Evolutionary conservation across 768 basidiomycete genomes (phyloP), one percentile per base, ranked within the genome.

Genomic region (Krasilnikovozyma curviuscula): DNA sequence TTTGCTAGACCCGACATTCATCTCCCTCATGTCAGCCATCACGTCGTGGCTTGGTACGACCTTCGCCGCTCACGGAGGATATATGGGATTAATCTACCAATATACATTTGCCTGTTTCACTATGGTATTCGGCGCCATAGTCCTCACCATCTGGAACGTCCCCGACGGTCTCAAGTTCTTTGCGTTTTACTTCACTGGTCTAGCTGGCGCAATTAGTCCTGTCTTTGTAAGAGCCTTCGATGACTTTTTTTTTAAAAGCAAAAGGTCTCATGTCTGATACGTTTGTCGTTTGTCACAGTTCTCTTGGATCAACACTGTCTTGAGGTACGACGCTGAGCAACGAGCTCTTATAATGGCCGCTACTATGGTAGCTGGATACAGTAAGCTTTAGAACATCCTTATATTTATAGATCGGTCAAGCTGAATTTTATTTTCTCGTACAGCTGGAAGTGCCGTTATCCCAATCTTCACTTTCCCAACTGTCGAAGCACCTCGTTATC

Each of bases 381-480:
- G 48, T 44, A 49, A 48, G 3, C 48, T n/a, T n/a, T n/a, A n/a
- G n/a, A n/a, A n/a, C n/a, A n/a, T n/a, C n/a, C n/a, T n/a, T n/a
- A n/a, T n/a, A n/a, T n/a, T n/a, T n/a, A n/a, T n/a, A n/a, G n/a
- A n/a, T n/a, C n/a, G n/a, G n/a, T n/a, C n/a, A n/a, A n/a, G n/a
- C n/a, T n/a, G n/a, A n/a, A n/a, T n/a, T n/a, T n/a, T n/a, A n/a
- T n/a, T n/a, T n/a, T n/a, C n/a, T n/a, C n/a, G n/a, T n/a, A n/a
- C n/a, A n/a, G n/a, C n/a, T n/a, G n/a, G n/a, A n/a, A n/a, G 56
- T n/a, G 49, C 58, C 49, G 56, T 53, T 53, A 50, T 60, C 3
- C 59, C 59, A 0, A 47, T 60, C 2, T 55, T 60, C 45, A 60
- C 57, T 31, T 60, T 54, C 54, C 54, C 59, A 13, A 60, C 59